phyloP scores from a whole-genome alignment of 108 stramenopile species.

The Cyclotella kingstonii region DNA sequence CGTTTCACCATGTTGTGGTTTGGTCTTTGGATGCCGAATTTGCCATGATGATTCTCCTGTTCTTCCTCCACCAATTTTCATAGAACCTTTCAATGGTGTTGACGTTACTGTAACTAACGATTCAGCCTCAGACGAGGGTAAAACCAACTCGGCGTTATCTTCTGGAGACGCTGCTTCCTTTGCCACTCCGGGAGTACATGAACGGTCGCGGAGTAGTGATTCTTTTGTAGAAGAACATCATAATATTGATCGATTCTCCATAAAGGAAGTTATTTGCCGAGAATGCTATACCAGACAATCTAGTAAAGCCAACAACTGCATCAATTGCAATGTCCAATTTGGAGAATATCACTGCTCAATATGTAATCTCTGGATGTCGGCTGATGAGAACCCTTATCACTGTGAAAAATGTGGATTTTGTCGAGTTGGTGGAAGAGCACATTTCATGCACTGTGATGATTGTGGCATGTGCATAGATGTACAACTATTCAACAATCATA shows the following conservation, averaged over 20 bases:
- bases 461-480: constrained; percentile 91
- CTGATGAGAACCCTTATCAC: constrained; percentile 81
- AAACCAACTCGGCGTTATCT: background rate
- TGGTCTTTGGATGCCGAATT: constrained; percentile 87
- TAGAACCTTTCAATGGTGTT: background rate
- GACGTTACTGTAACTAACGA: background rate
- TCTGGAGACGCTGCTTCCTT: constrained; percentile 2
- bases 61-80: constrained; percentile 63
- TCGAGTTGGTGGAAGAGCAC: constrained; percentile 81
- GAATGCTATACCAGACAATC: constrained; percentile 76
- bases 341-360: constrained; percentile 79
- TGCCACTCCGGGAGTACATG: background rate
- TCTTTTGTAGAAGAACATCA: constrained; percentile 75
- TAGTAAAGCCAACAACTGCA: constrained; percentile 82
- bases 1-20: constrained; percentile 81
- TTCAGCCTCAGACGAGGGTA: constrained; percentile 2
- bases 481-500: constrained; percentile 74
- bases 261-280: constrained; percentile 81
- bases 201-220: too few relatives aligned
- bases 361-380: constrained; percentile 90
- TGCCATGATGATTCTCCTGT: constrained; percentile 83
- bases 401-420: constrained; percentile 86
- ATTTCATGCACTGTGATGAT: constrained; percentile 82
- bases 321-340: constrained; percentile 69
- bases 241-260: constrained; percentile 76